Evolutionary conservation across 805 yeast species (phyloP).

Genomic region (Metschnikowia lachancei): DNA sequence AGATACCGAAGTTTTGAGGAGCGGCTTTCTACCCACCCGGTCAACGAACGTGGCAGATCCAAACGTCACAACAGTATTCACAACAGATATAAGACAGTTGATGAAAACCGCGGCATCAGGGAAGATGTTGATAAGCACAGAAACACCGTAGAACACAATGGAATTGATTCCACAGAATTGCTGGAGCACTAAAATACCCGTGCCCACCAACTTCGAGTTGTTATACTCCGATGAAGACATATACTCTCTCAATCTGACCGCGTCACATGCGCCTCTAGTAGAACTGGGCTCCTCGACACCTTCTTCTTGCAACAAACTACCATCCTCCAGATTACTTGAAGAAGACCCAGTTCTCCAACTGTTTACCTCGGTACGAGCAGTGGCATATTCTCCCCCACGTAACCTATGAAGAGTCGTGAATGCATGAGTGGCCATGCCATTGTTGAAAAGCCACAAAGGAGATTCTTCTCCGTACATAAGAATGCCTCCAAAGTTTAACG

Average conservation of each 20-base stretch:
- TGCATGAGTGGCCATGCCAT: constrained; percentile 46
- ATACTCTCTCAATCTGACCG: constrained; percentile 41
- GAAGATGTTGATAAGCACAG: constrained; percentile 66
- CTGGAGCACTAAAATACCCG: constrained; percentile 75
- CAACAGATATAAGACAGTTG: constrained; percentile 71
- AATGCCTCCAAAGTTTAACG: constrained; percentile 43
- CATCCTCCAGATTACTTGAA: constrained; percentile 15
- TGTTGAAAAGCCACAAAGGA: constrained; percentile 73
- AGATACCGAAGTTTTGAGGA: constrained; percentile 61
- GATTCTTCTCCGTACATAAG: constrained; percentile 58
- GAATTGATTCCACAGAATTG: constrained; percentile 93
- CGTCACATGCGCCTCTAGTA: neutral
- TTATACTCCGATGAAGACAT: constrained; percentile 49
- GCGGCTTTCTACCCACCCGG: constrained; percentile 67
- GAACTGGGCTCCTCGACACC: constrained; percentile 12
- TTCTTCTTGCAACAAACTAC: constrained; percentile 20
- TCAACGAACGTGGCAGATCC: constrained; percentile 76
- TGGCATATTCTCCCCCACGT: constrained; percentile 39
- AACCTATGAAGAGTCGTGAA: constrained; percentile 34
- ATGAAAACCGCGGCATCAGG: constrained; percentile 70
- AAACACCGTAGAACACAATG: constrained; percentile 89
- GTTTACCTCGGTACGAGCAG: constrained; percentile 36
- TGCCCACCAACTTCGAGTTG: constrained; percentile 62
- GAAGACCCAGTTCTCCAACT: constrained; percentile 27
- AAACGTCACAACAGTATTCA: constrained; percentile 73